phyloP scores from a whole-genome alignment of 306 rosid genomes.

The Pachyrhizus erosus region DNA sequence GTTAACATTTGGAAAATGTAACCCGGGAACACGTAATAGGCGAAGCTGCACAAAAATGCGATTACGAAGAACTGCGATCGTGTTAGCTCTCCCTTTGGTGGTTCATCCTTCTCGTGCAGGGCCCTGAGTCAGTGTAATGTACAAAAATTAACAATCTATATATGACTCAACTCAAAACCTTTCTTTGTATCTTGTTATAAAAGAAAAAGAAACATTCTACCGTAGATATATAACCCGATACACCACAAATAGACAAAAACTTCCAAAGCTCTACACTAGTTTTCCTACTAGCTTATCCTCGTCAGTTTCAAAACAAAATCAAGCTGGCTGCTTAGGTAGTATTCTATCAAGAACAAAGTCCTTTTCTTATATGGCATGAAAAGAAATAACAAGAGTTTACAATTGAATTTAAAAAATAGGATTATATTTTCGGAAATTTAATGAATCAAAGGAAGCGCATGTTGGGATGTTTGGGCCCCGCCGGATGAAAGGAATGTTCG shows the following conservation, averaged over 20 bases:
- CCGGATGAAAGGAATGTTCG: neutral
- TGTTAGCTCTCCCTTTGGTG: conserved; percentile 69
- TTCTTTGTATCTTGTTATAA: neutral
- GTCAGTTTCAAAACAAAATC: no score
- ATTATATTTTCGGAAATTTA: neutral
- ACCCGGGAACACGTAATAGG: conserved; percentile 84
- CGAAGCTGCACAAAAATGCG: conserved; percentile 86
- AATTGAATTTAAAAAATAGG: no score
- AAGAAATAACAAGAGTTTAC: no score
- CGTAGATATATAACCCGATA: neutral
- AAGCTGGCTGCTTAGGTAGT: no score
- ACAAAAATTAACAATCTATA: neutral
- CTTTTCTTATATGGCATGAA: no score
- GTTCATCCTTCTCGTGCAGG: conserved; percentile 75
- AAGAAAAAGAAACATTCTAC: neutral
- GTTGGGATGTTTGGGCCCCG: neutral
- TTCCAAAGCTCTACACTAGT: neutral
- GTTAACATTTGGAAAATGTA: conserved; percentile 83
- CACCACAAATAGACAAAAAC: neutral
- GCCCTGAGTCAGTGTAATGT: conserved; percentile 55
- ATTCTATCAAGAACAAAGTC: no score
- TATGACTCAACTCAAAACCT: neutral
- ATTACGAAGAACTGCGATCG: conserved; percentile 79
- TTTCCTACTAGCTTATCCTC: neutral
- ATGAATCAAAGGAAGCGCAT: neutral